Evolutionary conservation across 352 stramenopile species (phyloP).

Genomic region (Phytophthora tentaculata): DNA sequence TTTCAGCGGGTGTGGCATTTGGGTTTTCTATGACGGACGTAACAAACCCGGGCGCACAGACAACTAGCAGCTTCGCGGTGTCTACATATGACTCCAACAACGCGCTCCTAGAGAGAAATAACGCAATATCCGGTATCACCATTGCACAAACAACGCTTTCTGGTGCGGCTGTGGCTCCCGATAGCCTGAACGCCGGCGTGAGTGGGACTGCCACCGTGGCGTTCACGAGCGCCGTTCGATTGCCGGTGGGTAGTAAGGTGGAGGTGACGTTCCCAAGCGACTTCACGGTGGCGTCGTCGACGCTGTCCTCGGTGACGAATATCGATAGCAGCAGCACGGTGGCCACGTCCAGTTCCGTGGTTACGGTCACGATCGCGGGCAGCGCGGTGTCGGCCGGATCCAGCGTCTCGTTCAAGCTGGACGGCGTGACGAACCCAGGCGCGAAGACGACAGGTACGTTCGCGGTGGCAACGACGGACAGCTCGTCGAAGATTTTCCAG

Average conservation of each 20-base stretch:
- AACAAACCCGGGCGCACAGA: slow-evolving; percentile 37
- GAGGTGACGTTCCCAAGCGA: slow-evolving; percentile 46
- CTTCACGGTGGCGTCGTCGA: slow-evolving; percentile 35
- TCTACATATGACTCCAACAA: slow-evolving; percentile 29
- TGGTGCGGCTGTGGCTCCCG: slow-evolving; percentile 20
- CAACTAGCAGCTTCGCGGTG: slow-evolving; percentile 32
- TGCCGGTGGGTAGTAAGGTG: slow-evolving; percentile 46
- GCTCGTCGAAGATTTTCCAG: slow-evolving; percentile 34
- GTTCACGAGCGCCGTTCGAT: slow-evolving; percentile 45
- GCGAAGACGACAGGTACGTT: slow-evolving; percentile 50
- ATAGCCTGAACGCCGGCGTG: slow-evolving; percentile 41
- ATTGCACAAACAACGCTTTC: slow-evolving; percentile 32
- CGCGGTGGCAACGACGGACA: slow-evolving; percentile 44
- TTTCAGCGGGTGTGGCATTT: slow-evolving; percentile 32
- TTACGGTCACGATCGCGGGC: slow-evolving; percentile 36
- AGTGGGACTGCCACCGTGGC: slow-evolving; percentile 31
- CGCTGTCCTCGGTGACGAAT: slow-evolving; percentile 29
- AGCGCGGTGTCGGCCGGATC: slow-evolving; percentile 31
- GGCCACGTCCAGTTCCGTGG: slow-evolving; percentile 18
- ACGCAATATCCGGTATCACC: background rate
- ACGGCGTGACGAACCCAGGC: slow-evolving; percentile 61
- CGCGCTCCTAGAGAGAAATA: slow-evolving; percentile 14
- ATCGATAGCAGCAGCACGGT: slow-evolving; percentile 39
- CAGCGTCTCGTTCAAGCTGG: slow-evolving; percentile 50
- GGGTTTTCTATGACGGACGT: slow-evolving; percentile 40